phyloP scores from a whole-genome alignment of 140 eudicot species.

The Bidens hawaiensis region DNA sequence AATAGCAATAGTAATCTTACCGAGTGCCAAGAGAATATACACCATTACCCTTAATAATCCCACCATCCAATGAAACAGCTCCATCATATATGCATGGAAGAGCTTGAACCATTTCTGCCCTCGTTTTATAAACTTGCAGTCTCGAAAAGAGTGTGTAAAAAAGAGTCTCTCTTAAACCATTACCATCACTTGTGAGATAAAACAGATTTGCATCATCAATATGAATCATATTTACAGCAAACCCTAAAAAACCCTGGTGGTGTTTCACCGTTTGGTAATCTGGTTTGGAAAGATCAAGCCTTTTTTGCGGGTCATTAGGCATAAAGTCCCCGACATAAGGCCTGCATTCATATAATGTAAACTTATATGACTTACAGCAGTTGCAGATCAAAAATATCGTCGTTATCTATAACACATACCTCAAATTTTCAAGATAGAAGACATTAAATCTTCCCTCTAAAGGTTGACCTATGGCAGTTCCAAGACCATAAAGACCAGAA shows the following conservation, averaged over 20 bases:
- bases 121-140: slow-evolving; percentile 70
- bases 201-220: slow-evolving; percentile 45
- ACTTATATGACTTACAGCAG: too few species aligned
- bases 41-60: slow-evolving; percentile 45
- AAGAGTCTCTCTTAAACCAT: slow-evolving; percentile 91
- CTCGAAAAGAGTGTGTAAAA: slow-evolving; percentile 77
- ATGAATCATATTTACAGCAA: slow-evolving; percentile 78
- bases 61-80: slow-evolving; percentile 92
- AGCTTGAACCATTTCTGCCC: slow-evolving; percentile 63
- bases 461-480: slow-evolving; percentile 53
- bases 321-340: slow-evolving; percentile 70
- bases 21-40: slow-evolving; percentile 47
- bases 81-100: slow-evolving; percentile 58
- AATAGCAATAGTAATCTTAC: slow-evolving; percentile 29
- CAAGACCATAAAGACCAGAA: slow-evolving; percentile 84
- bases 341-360: slow-evolving; percentile 33
- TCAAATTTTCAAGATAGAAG: slow-evolving; percentile 68
- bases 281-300: slow-evolving; percentile 70
- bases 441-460: slow-evolving; percentile 59
- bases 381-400: too few species aligned
- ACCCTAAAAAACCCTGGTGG: slow-evolving; percentile 87
- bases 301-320: slow-evolving; percentile 71
- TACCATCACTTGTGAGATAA: slow-evolving; percentile 48
- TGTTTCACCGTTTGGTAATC: slow-evolving; percentile 60
- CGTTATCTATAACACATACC: slow-evolving; percentile 44